Percentiles rank a stretch among this genome's conserved stretches.
These are phyloP conservation scores for Hymenoscyphus fraxineus DNA, from an alignment of 2,329 filamentous ascomycete species.

Conservation along the genomic window DNA sequence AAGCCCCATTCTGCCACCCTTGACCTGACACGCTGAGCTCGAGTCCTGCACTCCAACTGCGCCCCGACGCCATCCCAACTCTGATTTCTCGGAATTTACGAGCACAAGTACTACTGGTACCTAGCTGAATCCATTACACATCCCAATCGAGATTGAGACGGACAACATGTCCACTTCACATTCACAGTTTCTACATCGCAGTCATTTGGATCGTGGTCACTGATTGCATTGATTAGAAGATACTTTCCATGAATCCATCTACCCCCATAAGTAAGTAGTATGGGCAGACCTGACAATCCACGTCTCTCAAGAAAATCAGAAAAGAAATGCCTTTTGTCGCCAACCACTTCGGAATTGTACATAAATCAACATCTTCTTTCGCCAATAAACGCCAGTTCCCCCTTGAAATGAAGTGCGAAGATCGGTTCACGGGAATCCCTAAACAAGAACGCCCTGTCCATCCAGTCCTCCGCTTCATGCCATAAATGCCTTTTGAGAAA, in stretches of 20 bases:
- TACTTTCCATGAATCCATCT: constrained; percentile 2
- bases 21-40: too few species aligned
- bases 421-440: neutral
- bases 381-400: neutral
- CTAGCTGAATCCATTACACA: neutral
- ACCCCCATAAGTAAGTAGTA: neutral
- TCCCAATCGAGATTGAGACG: neutral
- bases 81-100: too few species aligned
- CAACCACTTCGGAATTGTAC: neutral
- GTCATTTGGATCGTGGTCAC: neutral
- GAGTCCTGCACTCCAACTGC: too few species aligned
- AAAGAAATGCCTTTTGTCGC: neutral
- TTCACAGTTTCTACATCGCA: neutral
- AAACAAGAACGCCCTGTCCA: constrained; percentile 1
- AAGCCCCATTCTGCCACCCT: neutral
- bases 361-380: neutral
- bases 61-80: too few species aligned
- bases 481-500: constrained; percentile 12
- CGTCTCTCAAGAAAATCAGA: neutral
- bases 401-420: neutral
- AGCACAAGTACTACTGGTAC: too few species aligned
- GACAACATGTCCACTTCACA: neutral
- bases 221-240: neutral
- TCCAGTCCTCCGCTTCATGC: neutral
- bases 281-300: neutral